These are phyloP conservation scores for Evansstolkia leycettana DNA, from an alignment of 495 filamentous ascomycete genomes.

Conservation along the genomic window DNA sequence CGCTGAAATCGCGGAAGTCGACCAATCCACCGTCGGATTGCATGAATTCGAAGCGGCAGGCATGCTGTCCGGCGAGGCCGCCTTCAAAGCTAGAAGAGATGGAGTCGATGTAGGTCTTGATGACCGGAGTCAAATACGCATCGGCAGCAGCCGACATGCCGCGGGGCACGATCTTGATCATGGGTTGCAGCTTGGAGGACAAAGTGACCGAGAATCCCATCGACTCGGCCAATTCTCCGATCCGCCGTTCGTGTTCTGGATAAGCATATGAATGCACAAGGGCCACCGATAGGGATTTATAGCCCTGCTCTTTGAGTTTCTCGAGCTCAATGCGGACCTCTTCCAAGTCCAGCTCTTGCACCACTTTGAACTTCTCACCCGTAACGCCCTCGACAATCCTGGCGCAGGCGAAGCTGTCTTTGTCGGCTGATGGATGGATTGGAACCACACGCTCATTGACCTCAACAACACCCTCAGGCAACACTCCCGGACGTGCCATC, in stretches of 20 bases:
- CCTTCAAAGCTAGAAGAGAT: conserved; percentile 57
- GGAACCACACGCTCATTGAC: conserved; percentile 61
- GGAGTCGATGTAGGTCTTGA: conserved; percentile 87
- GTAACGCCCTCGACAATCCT: conserved; percentile 35
- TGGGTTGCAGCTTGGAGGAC: conserved; percentile 62
- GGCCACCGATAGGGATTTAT: conserved; percentile 39
- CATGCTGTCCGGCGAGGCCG: conserved; percentile 34
- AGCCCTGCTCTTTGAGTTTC: conserved; percentile 30
- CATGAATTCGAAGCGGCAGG: conserved; percentile 41
- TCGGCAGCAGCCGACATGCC: conserved; percentile 91
- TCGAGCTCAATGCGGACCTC: conserved; percentile 31
- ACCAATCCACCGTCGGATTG: conserved; percentile 45
- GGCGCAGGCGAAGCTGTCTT: conserved; percentile 42
- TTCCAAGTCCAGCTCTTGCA: conserved; percentile 26
- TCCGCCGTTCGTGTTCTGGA: conserved; percentile 37
- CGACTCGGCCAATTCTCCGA: conserved; percentile 35
- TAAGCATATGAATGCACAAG: conserved; percentile 44
- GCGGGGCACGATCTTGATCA: conserved; percentile 65
- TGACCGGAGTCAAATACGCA: conserved; percentile 90
- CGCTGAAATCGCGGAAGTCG: conserved; percentile 44
- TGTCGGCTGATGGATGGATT: conserved; percentile 38
- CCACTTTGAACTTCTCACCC: conserved; percentile 38
- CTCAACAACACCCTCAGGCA: conserved; percentile 67
- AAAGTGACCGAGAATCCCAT: conserved; percentile 46
- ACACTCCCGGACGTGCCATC: conserved; percentile 66